phyloP scores from a whole-genome alignment of 208 protist genomes.

The Histomonas meleagridis region DNA sequence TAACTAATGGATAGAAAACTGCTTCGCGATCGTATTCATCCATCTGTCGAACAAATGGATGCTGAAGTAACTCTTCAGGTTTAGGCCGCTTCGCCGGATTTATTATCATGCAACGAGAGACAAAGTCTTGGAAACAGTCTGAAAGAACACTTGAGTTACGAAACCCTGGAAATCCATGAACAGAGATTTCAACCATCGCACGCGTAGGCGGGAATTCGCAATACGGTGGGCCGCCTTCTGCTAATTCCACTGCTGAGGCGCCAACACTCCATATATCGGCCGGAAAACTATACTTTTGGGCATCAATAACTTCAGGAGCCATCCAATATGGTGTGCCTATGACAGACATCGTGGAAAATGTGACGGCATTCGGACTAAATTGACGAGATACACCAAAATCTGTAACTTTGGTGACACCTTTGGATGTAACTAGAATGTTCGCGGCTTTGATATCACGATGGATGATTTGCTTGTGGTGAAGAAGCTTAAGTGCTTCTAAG shows the following conservation, averaged over 20 bases:
- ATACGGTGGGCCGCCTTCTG: constrained; percentile 40
- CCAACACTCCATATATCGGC: constrained; percentile 50
- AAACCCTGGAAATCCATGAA: neutral
- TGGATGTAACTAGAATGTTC: constrained; percentile 37
- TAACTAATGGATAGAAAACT: no score
- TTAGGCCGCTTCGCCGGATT: neutral
- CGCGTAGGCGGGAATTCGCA: constrained; percentile 28
- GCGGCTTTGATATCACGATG: constrained; percentile 74
- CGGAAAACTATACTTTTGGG: constrained; percentile 16
- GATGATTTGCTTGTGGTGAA: constrained; percentile 50
- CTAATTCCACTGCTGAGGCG: constrained; percentile 43
- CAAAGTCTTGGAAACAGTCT: neutral
- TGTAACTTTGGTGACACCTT: constrained; percentile 43
- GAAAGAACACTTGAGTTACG: neutral
- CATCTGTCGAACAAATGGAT: no score
- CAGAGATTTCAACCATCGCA: constrained; percentile 14
- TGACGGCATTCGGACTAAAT: neutral
- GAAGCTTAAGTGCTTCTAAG: neutral
- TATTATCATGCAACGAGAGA: neutral
- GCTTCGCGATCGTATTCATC: no score
- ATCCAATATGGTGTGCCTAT: constrained; percentile 49
- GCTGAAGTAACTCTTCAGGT: neutral
- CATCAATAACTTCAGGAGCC: constrained; percentile 45
- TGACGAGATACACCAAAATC: constrained; percentile 48
- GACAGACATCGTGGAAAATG: neutral